Base-by-base conservation (phyloP, 2,329 filamentous ascomycete genomes). In the Aureobasidium uvarum region DNA sequence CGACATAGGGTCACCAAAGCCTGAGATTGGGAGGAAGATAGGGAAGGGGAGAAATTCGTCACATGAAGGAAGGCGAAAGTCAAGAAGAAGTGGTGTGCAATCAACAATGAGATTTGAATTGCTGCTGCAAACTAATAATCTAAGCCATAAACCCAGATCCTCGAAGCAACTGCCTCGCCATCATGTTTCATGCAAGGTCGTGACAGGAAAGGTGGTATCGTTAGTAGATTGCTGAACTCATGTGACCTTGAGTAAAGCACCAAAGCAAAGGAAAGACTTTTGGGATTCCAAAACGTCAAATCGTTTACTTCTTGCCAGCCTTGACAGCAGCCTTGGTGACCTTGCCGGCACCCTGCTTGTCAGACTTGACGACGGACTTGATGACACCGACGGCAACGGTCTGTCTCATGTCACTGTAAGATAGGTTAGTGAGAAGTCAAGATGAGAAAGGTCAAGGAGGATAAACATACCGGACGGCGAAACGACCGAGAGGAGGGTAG, bases 401-500 rank as follows among this genome's bases (percentile, higher is more conserved):
- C 55, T 58, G 55, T 45, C 55, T 45, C 55, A 58, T 58, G 39
- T 58, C 55, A 43, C 52, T n/a, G n/a, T n/a, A n/a, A n/a, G n/a
- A n/a, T n/a, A n/a, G n/a, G n/a, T n/a, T n/a, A n/a, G n/a, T n/a
- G 13, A 8, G 10, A 16, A 23, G 51, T 54, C 33, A 54, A 33
- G 16, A 54, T 23, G 33, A 25, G 18, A n/a, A 25, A 13, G 3
- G 18, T 36, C 16, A 38, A 20, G 91, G 83, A 96, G 91, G 73
- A 91, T 91, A 74, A 95, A 90, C 81, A 90, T 94, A 54, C 51
- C 51, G 94, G 87, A 99, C 95, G 82, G 95, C 95, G 88, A 99
- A 99, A 89, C 95, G 94, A 82, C 95, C 95, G 77, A 99, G 92
- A 82, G 95, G 95, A 78, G 95, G 94, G 88, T 98, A 99, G 80